These are phyloP conservation scores for Rhodocollybia butyracea DNA, from an alignment of 768 basidiomycete genomes.

Conservation along the genomic window DNA sequence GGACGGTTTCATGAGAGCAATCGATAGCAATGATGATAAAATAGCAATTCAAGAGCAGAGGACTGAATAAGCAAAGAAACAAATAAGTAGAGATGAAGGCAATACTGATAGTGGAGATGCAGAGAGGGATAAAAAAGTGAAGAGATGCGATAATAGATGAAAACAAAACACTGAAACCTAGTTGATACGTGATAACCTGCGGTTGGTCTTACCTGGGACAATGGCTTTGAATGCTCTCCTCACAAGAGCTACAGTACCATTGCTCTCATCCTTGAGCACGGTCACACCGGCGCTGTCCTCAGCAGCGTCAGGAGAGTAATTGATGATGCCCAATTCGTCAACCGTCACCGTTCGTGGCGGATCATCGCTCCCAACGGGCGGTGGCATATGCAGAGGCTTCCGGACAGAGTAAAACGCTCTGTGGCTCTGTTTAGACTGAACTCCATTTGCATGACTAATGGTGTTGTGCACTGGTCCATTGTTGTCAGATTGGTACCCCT, in stretches of 20 bases:
- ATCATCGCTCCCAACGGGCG: slow-evolving; percentile 65
- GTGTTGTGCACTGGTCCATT: slow-evolving; percentile 38
- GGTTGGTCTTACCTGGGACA: slow-evolving; percentile 59
- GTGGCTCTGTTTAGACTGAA: slow-evolving; percentile 31
- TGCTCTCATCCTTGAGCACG: slow-evolving; percentile 42
- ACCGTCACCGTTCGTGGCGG: slow-evolving; percentile 45
- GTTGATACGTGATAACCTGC: slow-evolving; percentile 43
- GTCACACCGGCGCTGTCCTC: slow-evolving; percentile 20
- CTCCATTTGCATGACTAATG: slow-evolving; percentile 17
- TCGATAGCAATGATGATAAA: slow-evolving; percentile 2
- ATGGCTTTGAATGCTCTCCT: slow-evolving; percentile 76
- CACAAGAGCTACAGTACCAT: slow-evolving; percentile 52
- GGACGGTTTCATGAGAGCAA: slow-evolving; percentile 9
- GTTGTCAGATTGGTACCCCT: slow-evolving; percentile 77
- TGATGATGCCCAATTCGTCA: slow-evolving; percentile 64
- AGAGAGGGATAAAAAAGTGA: slow-evolving; percentile 4
- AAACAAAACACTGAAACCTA: background rate
- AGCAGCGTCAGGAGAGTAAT: slow-evolving; percentile 25
- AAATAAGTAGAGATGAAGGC: slow-evolving; percentile 3
- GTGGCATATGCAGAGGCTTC: slow-evolving; percentile 52
- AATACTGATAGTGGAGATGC: slow-evolving; percentile 6
- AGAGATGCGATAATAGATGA: background rate
- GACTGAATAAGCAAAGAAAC: background rate
- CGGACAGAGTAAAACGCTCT: slow-evolving; percentile 46
- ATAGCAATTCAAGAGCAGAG: background rate